Conservation (phyloP, 2,329 filamentous ascomycete species). For the Diaporthe citriasiana region DNA sequence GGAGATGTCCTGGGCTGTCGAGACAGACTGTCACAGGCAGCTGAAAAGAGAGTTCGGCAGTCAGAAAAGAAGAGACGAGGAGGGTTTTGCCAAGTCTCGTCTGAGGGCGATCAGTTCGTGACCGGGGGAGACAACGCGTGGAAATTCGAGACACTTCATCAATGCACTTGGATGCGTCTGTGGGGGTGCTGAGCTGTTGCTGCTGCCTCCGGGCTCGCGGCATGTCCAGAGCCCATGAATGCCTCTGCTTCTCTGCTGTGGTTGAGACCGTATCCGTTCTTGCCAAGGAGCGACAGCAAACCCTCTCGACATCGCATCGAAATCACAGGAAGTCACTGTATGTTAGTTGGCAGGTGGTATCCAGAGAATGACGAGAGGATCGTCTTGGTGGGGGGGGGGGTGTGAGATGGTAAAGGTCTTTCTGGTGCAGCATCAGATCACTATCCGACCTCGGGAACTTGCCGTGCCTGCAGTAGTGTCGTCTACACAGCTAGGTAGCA, state of each 20-base stretch:
- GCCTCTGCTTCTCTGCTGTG: not conserved
- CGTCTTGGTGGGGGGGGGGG: not conserved
- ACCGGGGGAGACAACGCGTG: slow-evolving; percentile 24
- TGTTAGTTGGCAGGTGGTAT: not conserved
- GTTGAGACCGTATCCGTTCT: not conserved
- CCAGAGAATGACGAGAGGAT: not conserved
- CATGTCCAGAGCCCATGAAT: not conserved
- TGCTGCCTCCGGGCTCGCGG: not conserved
- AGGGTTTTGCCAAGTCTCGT: slow-evolving; percentile 33
- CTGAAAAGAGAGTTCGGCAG: slow-evolving; percentile 15
- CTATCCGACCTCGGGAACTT: slow-evolving; percentile 25
- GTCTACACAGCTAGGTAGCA: not conserved
- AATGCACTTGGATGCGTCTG: slow-evolving; percentile 32
- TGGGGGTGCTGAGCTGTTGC: slow-evolving; percentile 20
- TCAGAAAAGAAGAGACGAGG: slow-evolving; percentile 24
- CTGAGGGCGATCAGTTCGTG: slow-evolving; percentile 34
- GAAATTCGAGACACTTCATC: slow-evolving; percentile 28
- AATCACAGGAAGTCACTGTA: not conserved
- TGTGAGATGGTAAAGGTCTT: slow-evolving; percentile 26
- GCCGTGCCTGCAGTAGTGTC: slow-evolving; percentile 34
- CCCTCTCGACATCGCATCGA: not conserved
- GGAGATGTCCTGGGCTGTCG: slow-evolving; percentile 1
- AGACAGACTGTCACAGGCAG: slow-evolving; percentile 19
- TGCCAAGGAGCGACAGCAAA: not conserved
- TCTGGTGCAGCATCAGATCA: slow-evolving; percentile 23